These are phyloP conservation scores for Lathyrus tuberosus DNA, from an alignment of 306 rosid genomes.

Conservation along the genomic window DNA sequence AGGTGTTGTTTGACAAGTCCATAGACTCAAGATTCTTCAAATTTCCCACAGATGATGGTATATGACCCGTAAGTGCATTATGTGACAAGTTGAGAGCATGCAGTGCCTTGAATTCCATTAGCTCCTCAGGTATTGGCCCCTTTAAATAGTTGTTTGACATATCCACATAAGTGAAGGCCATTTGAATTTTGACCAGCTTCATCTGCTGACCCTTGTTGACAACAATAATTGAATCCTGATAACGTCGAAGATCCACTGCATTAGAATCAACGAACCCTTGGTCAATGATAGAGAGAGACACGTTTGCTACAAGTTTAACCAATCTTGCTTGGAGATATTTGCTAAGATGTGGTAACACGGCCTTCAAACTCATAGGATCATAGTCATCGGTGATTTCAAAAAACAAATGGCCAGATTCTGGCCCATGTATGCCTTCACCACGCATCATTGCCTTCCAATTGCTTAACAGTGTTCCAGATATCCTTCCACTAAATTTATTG, in stretches of 20 bases:
- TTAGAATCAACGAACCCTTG: not conserved
- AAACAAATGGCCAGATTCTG: constrained; percentile 13
- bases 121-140: constrained; percentile 45
- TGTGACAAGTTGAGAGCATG: constrained; percentile 42
- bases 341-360: not conserved
- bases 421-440: not conserved
- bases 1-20: constrained; percentile 45
- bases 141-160: constrained; percentile 42
- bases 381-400: not conserved
- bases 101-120: constrained; percentile 31
- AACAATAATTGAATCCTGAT: constrained; percentile 35
- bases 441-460: constrained; percentile 39
- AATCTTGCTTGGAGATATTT: not conserved
- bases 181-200: constrained; percentile 37
- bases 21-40: constrained; percentile 45
- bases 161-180: constrained; percentile 36
- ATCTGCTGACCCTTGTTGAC: constrained; percentile 32
- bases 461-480: not conserved
- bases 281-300: not conserved
- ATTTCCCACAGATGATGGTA: constrained; percentile 40
- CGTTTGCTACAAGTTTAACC: not conserved
- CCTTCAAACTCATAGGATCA: not conserved
- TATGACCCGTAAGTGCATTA: constrained; percentile 37
- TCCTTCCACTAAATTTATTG: constrained; percentile 39
- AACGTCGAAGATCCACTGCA: not conserved